Evolutionary conservation across 1,139 yeast species (phyloP).

Genomic region (Pichia sp.): DNA sequence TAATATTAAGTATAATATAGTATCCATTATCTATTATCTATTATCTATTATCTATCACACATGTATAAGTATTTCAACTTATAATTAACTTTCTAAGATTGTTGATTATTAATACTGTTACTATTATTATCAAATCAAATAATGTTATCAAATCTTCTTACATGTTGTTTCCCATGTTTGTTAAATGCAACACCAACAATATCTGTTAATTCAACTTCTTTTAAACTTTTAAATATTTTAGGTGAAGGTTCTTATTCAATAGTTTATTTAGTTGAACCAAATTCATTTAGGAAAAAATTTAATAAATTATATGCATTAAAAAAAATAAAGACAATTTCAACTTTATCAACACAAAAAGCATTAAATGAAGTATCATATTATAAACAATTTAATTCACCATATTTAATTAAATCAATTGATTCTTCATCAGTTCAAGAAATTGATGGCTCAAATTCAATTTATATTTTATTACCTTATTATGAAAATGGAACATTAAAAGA

Average conservation of each 20-base stretch:
- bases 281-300: slow-evolving; percentile 31
- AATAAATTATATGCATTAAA: slow-evolving; percentile 65
- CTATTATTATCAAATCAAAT: not conserved
- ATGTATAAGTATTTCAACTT: too few relatives aligned
- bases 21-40: too few relatives aligned
- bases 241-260: slow-evolving; percentile 92
- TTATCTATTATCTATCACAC: too few relatives aligned
- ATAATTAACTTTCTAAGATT: too few relatives aligned
- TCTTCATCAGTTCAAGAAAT: slow-evolving; percentile 63
- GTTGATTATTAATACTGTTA: too few relatives aligned
- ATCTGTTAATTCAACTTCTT: slow-evolving; percentile 43
- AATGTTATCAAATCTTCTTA: slow-evolving; percentile 14
- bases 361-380: slow-evolving; percentile 72
- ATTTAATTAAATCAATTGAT: slow-evolving; percentile 63
- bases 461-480: slow-evolving; percentile 73
- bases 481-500: slow-evolving; percentile 73
- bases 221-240: slow-evolving; percentile 57
- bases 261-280: slow-evolving; percentile 64
- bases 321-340: slow-evolving; percentile 83
- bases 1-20: too few relatives aligned
- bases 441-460: slow-evolving; percentile 75
- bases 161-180: slow-evolving; percentile 32
- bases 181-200: slow-evolving; percentile 37
- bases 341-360: slow-evolving; percentile 66
- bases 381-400: slow-evolving; percentile 61